Conservation (phyloP, 2,329 filamentous ascomycete species). For the Penicillium sp. region DNA sequence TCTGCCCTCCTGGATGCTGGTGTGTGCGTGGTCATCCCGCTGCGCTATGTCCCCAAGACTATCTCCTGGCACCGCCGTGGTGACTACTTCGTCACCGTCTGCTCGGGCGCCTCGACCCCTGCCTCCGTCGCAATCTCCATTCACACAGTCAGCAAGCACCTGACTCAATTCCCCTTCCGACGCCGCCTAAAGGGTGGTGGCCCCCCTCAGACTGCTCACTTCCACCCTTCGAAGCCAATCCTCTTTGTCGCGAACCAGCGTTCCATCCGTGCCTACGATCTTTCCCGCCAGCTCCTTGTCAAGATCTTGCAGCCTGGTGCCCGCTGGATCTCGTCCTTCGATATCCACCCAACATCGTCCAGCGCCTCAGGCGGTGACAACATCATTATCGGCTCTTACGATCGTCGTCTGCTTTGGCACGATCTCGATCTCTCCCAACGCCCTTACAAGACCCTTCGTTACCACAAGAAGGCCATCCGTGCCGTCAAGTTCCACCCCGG, state of each 20-base stretch:
- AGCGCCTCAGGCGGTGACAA: conserved; percentile 92
- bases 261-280: conserved; percentile 89
- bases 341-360: conserved; percentile 86
- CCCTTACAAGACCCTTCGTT: conserved; percentile 95
- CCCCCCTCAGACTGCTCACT: conserved; percentile 82
- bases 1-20: conserved; percentile 71
- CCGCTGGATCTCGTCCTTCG: conserved; percentile 91
- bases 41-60: conserved; percentile 79
- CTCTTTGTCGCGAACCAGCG: conserved; percentile 97
- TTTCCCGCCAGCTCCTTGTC: conserved; percentile 85
- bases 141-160: conserved; percentile 91
- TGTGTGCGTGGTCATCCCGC: conserved; percentile 77
- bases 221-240: conserved; percentile 89
- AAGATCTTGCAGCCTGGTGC: conserved; percentile 93
- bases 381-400: conserved; percentile 90
- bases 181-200: conserved; percentile 68
- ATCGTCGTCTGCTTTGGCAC: conserved; percentile 92
- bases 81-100: conserved; percentile 92
- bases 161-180: conserved; percentile 92
- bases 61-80: conserved; percentile 92
- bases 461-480: conserved; percentile 89
- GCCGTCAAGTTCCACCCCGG: conserved; percentile 84
- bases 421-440: conserved; percentile 88
- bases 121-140: conserved; percentile 74
- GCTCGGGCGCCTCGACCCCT: conserved; percentile 60